phyloP scores from a whole-genome alignment of 768 basidiomycete genomes.

The Tylopilus balloui region DNA sequence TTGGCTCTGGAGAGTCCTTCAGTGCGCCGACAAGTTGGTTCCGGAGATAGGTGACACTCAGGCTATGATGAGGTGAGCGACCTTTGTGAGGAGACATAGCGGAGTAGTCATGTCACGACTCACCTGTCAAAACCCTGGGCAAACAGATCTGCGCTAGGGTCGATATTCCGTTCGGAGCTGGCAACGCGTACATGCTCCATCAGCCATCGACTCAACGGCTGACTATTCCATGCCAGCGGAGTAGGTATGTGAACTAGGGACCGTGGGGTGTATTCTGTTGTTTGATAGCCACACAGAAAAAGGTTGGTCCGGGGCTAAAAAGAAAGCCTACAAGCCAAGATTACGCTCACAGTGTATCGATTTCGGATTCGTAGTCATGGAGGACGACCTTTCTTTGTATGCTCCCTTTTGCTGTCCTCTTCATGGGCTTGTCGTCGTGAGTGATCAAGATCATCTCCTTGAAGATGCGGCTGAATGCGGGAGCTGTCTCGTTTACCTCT shows the following conservation, averaged over 20 bases:
- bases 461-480: slow-evolving; percentile 40
- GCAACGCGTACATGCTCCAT: slow-evolving; percentile 1
- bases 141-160: slow-evolving; percentile 17
- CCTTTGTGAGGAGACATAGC: not conserved
- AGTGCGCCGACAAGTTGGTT: slow-evolving; percentile 17
- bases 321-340: not conserved
- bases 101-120: not conserved
- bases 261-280: not conserved
- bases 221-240: not conserved
- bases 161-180: not conserved
- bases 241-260: not conserved
- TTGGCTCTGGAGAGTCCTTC: slow-evolving; percentile 24
- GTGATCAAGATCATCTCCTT: slow-evolving; percentile 51
- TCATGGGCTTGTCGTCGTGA: slow-evolving; percentile 36
- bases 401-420: slow-evolving; percentile 33
- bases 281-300: slow-evolving; percentile 4
- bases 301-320: not conserved
- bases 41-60: slow-evolving; percentile 25
- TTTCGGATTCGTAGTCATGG: slow-evolving; percentile 26
- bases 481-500: slow-evolving; percentile 37
- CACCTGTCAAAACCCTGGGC: slow-evolving; percentile 35
- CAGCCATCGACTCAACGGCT: slow-evolving; percentile 10
- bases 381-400: slow-evolving; percentile 15
- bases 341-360: slow-evolving; percentile 19
- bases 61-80: slow-evolving; percentile 11